Percentiles rank a stretch among this genome's conserved stretches.
phyloP scores from a whole-genome alignment of 176 grass and related monocot genomes.

The barley (Hordeum vulgare) region MorexV3_pseudomolecules_assembly NC_058520.1:500723946-500724445 shows the following conservation, averaged over 20 bases:
- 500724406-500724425: background rate
- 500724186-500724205: constrained; percentile 14
- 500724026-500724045: background rate
- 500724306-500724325: background rate
- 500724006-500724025: background rate
- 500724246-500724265: background rate
- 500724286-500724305: background rate
- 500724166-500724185: background rate
- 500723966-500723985: background rate
- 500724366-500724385: background rate
- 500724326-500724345: background rate
- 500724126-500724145: background rate
- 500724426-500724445: background rate
- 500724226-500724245: background rate
- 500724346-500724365: too few species aligned
- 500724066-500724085: background rate
- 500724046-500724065: background rate
- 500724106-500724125: background rate
- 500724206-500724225: background rate
- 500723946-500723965: background rate
- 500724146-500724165: constrained; percentile 4
- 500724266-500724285: background rate
- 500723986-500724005: background rate
- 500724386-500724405: background rate
- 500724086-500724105: background rate